Conservation (phyloP, 257 asterid genomes). For the Petrea volubilis region DNA sequence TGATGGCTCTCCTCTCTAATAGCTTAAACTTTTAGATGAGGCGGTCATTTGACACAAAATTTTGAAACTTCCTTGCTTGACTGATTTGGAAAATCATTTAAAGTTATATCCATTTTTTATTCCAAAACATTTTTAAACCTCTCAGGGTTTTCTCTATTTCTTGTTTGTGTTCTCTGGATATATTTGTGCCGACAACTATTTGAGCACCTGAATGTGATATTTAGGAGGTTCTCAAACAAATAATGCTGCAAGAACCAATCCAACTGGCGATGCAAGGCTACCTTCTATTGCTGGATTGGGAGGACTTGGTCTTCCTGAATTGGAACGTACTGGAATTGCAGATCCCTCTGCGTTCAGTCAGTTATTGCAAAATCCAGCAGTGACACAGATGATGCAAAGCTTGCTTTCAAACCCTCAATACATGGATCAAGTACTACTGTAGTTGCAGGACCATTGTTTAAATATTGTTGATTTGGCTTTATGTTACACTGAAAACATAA, state of each 20-base stretch:
- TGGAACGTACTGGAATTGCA: conserved; percentile 37
- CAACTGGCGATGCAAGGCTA: conserved; percentile 41
- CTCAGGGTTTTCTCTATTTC: not conserved
- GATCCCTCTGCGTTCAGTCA: conserved; percentile 49
- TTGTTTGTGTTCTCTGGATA: not conserved
- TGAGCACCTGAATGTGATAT: conserved; percentile 24
- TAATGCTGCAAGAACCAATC: conserved; percentile 49
- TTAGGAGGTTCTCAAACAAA: conserved; percentile 48
- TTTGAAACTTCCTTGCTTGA: conserved; percentile 8
- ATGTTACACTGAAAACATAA: conserved; percentile 6
- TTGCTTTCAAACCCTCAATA: conserved; percentile 70
- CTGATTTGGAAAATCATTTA: not conserved
- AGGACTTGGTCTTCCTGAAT: conserved; percentile 48
- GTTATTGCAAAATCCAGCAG: conserved; percentile 60
- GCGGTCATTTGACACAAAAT: too few species aligned
- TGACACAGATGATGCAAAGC: conserved; percentile 64
- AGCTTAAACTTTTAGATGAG: too few species aligned
- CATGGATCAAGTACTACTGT: conserved; percentile 55
- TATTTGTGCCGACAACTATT: conserved; percentile 9
- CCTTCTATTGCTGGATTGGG: conserved; percentile 48
- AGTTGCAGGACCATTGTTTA: conserved; percentile 17
- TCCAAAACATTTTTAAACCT: not conserved
- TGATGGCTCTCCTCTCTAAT: too few species aligned
- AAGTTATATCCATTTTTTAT: not conserved
- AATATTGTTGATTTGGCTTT: not conserved